phyloP scores from a whole-genome alignment of 495 filamentous ascomycete species.

The Corynascus novoguineensis region DNA sequence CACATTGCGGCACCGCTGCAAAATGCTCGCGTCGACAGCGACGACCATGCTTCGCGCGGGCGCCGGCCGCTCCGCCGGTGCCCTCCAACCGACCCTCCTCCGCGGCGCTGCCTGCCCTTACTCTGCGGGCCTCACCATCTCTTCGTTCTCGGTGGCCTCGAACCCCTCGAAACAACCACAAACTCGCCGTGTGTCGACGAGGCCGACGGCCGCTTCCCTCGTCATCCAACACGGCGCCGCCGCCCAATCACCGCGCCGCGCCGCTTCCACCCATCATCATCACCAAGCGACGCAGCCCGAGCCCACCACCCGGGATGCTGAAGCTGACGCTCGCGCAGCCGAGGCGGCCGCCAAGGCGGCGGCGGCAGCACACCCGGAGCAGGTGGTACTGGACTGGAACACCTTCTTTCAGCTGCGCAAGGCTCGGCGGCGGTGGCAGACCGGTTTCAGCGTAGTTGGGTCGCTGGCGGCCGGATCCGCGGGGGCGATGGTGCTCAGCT shows the following conservation, averaged over 20 bases:
- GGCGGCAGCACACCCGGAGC: conserved; percentile 23
- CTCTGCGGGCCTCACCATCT: conserved; percentile 18
- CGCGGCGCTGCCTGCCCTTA: conserved; percentile 28
- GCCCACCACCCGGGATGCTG: conserved; percentile 16
- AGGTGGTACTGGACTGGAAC: conserved; percentile 70
- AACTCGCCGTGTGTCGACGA: conserved; percentile 17
- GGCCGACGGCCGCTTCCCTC: conserved; percentile 14
- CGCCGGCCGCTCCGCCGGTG: conserved; percentile 25
- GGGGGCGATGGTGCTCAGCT: conserved; percentile 59
- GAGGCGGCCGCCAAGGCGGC: conserved; percentile 20
- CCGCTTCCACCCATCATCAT: conserved; percentile 8
- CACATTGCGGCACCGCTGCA: background rate
- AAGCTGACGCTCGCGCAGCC: conserved; percentile 24
- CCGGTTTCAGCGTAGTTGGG: conserved; percentile 64
- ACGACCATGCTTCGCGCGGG: conserved; percentile 32
- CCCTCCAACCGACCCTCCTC: conserved; percentile 26
- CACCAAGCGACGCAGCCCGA: conserved; percentile 11
- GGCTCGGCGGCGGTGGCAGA: conserved; percentile 74
- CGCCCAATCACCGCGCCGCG: conserved; percentile 11
- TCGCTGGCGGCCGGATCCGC: conserved; percentile 51
- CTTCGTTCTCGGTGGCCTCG: conserved; percentile 17
- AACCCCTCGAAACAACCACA: conserved; percentile 7
- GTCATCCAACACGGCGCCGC: conserved; percentile 6
- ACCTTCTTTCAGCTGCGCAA: conserved; percentile 86
- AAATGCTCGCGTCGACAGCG: conserved; percentile 31